These are phyloP conservation scores for Paramecium bursaria DNA, from an alignment of 73 alveolate species.

Conservation along the genomic window DNA sequence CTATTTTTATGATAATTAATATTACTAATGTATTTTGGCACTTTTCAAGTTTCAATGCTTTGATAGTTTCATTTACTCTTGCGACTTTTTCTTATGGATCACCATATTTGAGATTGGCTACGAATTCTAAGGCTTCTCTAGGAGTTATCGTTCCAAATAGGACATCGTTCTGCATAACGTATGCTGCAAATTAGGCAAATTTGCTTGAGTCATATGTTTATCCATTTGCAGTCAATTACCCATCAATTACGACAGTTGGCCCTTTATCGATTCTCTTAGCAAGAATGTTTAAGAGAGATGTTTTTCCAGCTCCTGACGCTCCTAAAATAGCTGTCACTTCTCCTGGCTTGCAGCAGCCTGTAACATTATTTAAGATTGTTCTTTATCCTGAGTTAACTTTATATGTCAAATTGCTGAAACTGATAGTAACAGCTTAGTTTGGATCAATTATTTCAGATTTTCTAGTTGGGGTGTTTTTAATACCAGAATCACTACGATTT, in stretches of 20 bases:
- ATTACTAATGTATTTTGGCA: slow-evolving; percentile 67
- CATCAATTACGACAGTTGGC: slow-evolving; percentile 74
- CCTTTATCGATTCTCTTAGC: slow-evolving; percentile 80
- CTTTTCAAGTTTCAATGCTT: slow-evolving; percentile 76
- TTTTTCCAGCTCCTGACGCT: slow-evolving; percentile 96
- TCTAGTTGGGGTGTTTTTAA: no score
- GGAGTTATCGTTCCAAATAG: slow-evolving; percentile 88
- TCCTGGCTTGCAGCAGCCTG: slow-evolving; percentile 88
- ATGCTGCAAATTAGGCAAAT: slow-evolving; percentile 83
- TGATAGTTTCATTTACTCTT: slow-evolving; percentile 79
- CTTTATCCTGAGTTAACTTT: slow-evolving; percentile 6
- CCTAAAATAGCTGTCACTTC: slow-evolving; percentile 90
- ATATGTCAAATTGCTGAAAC: no score
- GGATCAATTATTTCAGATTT: no score
- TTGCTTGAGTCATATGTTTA: slow-evolving; percentile 71
- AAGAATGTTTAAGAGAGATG: slow-evolving; percentile 85
- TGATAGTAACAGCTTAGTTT: no score
- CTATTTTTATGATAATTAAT: slow-evolving; percentile 28
- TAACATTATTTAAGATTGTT: slow-evolving; percentile 76
- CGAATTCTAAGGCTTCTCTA: slow-evolving; percentile 85
- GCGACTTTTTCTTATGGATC: slow-evolving; percentile 76
- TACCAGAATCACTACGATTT: no score
- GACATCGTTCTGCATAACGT: slow-evolving; percentile 89
- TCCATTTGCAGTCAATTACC: slow-evolving; percentile 86
- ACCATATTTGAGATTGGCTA: slow-evolving; percentile 83